A percentile compares a stretch with the other conserved stretches of the same genome.
phyloP scores from a whole-genome alignment of 495 filamentous ascomycete genomes.

The Hyaloscypha bicolor region DNA sequence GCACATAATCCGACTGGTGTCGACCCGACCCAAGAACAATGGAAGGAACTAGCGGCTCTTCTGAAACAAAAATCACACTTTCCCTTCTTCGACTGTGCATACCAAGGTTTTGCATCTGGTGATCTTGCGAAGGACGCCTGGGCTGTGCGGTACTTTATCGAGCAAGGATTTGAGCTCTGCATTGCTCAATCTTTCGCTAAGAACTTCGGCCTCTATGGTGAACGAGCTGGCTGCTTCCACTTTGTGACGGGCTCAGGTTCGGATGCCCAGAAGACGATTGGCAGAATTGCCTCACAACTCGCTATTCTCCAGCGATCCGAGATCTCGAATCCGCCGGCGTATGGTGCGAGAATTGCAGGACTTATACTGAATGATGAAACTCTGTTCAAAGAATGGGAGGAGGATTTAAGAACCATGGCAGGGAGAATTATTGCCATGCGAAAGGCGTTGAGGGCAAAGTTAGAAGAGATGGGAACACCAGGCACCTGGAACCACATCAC shows the following conservation, averaged over 20 bases:
- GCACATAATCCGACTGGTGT: slow-evolving; percentile 99
- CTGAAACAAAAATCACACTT: slow-evolving; percentile 80
- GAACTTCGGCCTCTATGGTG: slow-evolving; percentile 97
- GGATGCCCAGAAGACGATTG: slow-evolving; percentile 63
- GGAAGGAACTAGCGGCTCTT: slow-evolving; percentile 81
- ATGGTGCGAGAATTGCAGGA: slow-evolving; percentile 87
- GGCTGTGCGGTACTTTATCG: slow-evolving; percentile 90
- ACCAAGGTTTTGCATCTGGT: slow-evolving; percentile 97
- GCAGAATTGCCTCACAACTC: slow-evolving; percentile 79
- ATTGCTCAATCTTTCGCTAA: slow-evolving; percentile 97
- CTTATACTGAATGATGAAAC: slow-evolving; percentile 77
- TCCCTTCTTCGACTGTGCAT: slow-evolving; percentile 98
- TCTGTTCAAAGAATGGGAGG: slow-evolving; percentile 94
- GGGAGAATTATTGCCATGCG: slow-evolving; percentile 93
- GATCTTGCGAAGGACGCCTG: slow-evolving; percentile 82
- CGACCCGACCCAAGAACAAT: slow-evolving; percentile 91
- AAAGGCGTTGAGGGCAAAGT: slow-evolving; percentile 66
- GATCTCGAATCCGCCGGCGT: slow-evolving; percentile 94
- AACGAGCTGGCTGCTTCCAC: slow-evolving; percentile 96
- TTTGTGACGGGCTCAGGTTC: slow-evolving; percentile 76
- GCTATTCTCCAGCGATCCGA: slow-evolving; percentile 95
- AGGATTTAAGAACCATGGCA: slow-evolving; percentile 89
- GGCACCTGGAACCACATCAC: slow-evolving; percentile 97
- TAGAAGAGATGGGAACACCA: slow-evolving; percentile 82
- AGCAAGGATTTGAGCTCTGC: slow-evolving; percentile 93